Evolutionary conservation across 441 rosid species (phyloP).

Genomic region (Corymbia citriodora): DNA sequence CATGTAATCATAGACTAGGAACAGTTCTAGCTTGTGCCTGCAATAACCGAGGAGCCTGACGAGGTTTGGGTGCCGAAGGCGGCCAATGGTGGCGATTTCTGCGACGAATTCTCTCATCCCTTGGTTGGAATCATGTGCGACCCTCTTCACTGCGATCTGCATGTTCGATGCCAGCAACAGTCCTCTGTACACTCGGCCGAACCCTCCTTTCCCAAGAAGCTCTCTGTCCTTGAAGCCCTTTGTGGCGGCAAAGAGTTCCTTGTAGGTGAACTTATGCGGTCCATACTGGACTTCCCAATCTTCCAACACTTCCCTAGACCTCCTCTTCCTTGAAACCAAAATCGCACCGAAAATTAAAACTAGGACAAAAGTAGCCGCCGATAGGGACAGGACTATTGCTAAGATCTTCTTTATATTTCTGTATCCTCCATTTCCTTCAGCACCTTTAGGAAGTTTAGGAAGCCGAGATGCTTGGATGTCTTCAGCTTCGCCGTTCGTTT

Average conservation of each 20-base stretch:
- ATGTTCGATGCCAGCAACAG: constrained; percentile 35
- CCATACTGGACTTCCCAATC: neutral
- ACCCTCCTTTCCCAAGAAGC: constrained; percentile 76
- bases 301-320: neutral
- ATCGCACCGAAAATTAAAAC: neutral
- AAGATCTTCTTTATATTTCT: neutral
- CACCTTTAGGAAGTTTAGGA: neutral
- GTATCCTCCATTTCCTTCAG: neutral
- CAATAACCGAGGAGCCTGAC: constrained; percentile 80
- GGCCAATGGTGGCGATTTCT: constrained; percentile 74
- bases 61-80: constrained; percentile 79
- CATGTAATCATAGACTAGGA: constrained; percentile 82
- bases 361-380: neutral
- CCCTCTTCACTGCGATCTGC: constrained; percentile 69
- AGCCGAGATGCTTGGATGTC: neutral
- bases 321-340: neutral
- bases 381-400: neutral
- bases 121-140: constrained; percentile 80
- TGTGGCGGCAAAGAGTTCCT: neutral
- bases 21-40: constrained; percentile 52
- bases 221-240: constrained; percentile 14
- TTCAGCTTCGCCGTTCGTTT: neutral
- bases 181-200: constrained; percentile 76
- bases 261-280: neutral
- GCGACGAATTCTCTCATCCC: constrained; percentile 77